phyloP scores from a whole-genome alignment of 2,329 filamentous ascomycete species.

The Xylariaceae sp. region DNA sequence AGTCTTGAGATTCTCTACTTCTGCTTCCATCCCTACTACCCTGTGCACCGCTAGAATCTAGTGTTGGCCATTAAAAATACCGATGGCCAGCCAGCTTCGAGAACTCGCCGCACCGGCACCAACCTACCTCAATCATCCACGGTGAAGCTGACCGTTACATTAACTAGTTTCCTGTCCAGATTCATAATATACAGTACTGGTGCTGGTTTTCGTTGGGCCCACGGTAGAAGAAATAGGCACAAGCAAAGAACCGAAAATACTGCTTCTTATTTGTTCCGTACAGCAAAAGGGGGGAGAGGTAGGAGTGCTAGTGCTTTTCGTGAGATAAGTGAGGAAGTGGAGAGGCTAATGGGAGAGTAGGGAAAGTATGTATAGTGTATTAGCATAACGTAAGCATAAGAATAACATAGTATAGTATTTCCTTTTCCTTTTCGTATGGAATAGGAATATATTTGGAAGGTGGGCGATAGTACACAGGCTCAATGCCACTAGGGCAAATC shows the following conservation, averaged over 20 bases:
- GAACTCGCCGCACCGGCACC: no score
- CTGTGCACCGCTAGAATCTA: no score
- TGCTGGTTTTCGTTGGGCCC: neutral
- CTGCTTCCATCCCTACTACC: no score
- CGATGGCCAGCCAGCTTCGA: no score
- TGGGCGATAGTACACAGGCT: no score
- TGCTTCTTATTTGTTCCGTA: neutral
- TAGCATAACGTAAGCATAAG: neutral
- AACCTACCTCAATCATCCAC: no score
- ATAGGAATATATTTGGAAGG: no score
- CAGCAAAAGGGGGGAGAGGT: neutral
- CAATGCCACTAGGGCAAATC: no score
- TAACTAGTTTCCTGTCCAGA: neutral
- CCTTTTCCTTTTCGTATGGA: no score
- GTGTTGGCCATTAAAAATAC: no score
- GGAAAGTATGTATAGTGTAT: neutral
- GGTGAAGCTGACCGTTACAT: no score
- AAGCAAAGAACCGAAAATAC: neutral
- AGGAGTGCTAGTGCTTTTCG: neutral
- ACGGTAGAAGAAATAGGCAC: neutral
- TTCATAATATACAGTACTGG: neutral
- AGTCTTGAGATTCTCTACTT: no score
- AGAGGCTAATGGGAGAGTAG: constrained; percentile 6
- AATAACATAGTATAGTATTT: neutral
- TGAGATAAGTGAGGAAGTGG: neutral